Base-by-base conservation (phyloP, 2,329 filamentous ascomycete genomes). In the Parasarocladium wereldwijsianum region DNA sequence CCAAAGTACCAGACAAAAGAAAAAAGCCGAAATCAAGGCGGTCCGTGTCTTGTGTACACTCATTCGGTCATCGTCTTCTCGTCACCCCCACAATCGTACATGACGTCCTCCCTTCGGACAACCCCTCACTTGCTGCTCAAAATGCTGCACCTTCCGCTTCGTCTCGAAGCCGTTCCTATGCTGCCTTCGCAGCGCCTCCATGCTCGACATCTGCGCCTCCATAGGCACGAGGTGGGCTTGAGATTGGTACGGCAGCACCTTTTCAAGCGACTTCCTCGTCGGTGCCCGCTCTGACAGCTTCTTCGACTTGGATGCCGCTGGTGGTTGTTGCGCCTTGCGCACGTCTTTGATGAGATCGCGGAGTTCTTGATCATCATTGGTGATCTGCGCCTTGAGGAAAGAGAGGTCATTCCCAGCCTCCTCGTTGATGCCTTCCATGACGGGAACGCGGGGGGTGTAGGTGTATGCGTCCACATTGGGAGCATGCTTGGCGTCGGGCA, bases 361-460 rank as follows among this genome's bases (percentile, higher is more conserved):
- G 2, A 96, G 58, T 46, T 94, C 86, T 17, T 68, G 56, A 24
- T 92, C 81, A 32, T 74, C 64, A 19, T 62, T 69, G 5, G 74
- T 71, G 41, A 94, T 90, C 51, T 98, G 90, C 0, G 90, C 87
- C 43, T 70, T 76, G 29, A 96, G 66, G 46, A 90, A 90, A 5
- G 22, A 17, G 12, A 73, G 44, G 18, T 70, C 62, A 17, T 57
- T 42, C 22, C 51, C 41, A 15, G 55, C 51, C 1, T 48, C 45
- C 6, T 65, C 63, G 25, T 69, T 61, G 2, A 93, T 62, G 1
- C 64, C 51, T 32, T 80, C 66, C 84, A 96, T 93, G 32, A 96
- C 78, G 0, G 86, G 76, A 10, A 64, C 60, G 12, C 87, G 75
- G 0, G 76, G 70, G 0, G 52, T 70, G 50, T 94, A 96, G 0